Percentiles rank a stretch among this genome's conserved stretches.
These are phyloP conservation scores for Entomortierella lignicola DNA, from an alignment of 192 early-diverging fungal genomes.

Conservation along the genomic window DNA sequence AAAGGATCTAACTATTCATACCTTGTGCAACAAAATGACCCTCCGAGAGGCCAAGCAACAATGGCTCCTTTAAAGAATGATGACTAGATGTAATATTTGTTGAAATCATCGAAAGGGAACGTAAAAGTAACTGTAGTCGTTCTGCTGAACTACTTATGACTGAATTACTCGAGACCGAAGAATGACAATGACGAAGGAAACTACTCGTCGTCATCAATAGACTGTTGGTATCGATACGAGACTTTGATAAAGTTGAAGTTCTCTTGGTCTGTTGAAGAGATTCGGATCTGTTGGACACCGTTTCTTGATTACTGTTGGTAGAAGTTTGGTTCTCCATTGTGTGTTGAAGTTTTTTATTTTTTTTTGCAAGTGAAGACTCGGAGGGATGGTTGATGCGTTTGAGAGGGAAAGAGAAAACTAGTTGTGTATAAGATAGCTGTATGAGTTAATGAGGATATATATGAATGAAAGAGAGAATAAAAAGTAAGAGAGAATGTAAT, in stretches of 20 bases:
- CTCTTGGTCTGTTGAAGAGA: background rate
- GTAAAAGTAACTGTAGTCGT: conserved; percentile 18
- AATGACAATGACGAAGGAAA: conserved; percentile 7
- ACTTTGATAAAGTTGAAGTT: background rate
- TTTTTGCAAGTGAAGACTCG: background rate
- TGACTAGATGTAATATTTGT: background rate
- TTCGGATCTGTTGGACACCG: background rate
- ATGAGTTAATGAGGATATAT: too few species aligned
- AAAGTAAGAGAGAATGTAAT: too few species aligned
- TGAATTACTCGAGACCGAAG: conserved; percentile 2
- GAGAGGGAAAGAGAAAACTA: background rate
- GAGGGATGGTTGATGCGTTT: background rate
- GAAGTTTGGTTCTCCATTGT: background rate
- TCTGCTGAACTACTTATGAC: background rate
- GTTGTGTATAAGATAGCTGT: too few species aligned
- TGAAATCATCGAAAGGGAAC: conserved; percentile 7
- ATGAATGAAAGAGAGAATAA: background rate
- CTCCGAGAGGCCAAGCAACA: conserved; percentile 9
- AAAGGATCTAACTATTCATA: background rate
- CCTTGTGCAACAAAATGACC: conserved; percentile 2
- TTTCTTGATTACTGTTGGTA: background rate
- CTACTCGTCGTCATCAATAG: background rate
- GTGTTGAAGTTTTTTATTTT: background rate
- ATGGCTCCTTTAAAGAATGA: background rate
- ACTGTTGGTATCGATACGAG: background rate